A percentile compares a stretch with the other conserved stretches of the same genome.
These are phyloP conservation scores for Chlorella ohadii DNA, from an alignment of 139 green algal species.

Conservation along the genomic window DNA sequence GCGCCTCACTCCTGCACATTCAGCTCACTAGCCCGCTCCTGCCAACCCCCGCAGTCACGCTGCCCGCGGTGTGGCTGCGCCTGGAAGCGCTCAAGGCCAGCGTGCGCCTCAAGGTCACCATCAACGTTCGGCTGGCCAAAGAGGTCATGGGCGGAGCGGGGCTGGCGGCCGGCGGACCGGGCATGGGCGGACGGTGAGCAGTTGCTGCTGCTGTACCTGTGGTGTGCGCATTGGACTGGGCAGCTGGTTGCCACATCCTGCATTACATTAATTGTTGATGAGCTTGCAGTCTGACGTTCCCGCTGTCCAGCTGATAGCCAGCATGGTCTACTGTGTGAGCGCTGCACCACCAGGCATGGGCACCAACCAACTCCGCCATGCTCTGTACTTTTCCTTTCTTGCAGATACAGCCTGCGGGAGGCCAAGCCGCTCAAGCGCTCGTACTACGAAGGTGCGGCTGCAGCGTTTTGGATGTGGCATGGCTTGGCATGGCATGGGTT, in stretches of 20 bases:
- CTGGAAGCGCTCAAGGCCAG: slow-evolving; percentile 30
- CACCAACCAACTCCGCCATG: too few species aligned
- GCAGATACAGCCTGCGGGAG: slow-evolving; percentile 27
- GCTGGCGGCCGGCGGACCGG: background rate
- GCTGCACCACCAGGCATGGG: too few species aligned
- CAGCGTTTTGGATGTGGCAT: too few species aligned
- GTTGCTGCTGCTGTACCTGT: background rate
- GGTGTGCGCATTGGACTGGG: too few species aligned
- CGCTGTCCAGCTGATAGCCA: too few species aligned
- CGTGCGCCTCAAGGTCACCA: slow-evolving; percentile 24
- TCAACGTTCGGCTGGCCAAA: slow-evolving; percentile 25
- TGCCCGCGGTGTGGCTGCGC: slow-evolving; percentile 43
- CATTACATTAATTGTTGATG: too few species aligned
- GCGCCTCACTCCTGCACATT: background rate
- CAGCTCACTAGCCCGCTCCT: background rate
- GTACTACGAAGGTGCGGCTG: slow-evolving; percentile 18
- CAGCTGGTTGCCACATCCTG: too few species aligned
- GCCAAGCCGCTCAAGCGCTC: slow-evolving; percentile 20
- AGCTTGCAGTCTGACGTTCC: too few species aligned
- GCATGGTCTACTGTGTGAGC: too few species aligned
- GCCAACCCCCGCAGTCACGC: slow-evolving; percentile 2
- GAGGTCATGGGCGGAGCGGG: background rate
- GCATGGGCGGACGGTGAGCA: background rate
- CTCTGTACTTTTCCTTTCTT: background rate
- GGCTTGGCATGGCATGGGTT: too few species aligned